Conservation (phyloP, 2,329 filamentous ascomycete species). For the Colletotrichum endophyticum region DNA sequence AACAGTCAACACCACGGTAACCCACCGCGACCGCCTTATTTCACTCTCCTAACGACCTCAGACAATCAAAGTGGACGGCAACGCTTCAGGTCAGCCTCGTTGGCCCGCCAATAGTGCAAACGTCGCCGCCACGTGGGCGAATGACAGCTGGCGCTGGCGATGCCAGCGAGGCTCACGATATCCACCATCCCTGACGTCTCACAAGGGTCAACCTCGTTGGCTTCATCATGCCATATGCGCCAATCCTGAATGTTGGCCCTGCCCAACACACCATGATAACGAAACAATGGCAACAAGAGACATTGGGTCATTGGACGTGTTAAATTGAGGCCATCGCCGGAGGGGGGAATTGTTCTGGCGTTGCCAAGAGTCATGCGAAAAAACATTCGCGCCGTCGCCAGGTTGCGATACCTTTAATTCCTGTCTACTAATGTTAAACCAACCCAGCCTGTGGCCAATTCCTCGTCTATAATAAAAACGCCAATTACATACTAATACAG, state of each 20-base stretch:
- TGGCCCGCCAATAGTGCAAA: background rate
- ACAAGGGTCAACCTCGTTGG: constrained; percentile 10
- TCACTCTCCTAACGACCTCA: background rate
- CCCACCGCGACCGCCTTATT: background rate
- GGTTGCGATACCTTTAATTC: background rate
- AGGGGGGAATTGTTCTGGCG: too few relatives aligned
- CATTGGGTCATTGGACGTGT: background rate
- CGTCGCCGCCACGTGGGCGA: background rate
- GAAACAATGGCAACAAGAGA: background rate
- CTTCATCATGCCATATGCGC: background rate
- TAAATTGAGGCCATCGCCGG: background rate
- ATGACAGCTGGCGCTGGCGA: background rate
- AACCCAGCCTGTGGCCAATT: background rate
- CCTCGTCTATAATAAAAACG: background rate
- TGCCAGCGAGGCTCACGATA: background rate
- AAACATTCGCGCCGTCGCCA: background rate
- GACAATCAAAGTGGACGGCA: background rate
- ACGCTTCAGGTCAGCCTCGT: background rate
- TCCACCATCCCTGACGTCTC: background rate
- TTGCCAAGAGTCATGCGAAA: background rate
- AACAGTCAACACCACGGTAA: background rate
- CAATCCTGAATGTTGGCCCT: background rate
- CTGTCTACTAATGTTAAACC: background rate
- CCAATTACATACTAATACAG: background rate
- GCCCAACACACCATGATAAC: background rate